Evolutionary conservation across 1,284 basidiomycete genomes (phyloP), one percentile per base, ranked within the genome.

Genomic region (Xanthoconium separans): DNA sequence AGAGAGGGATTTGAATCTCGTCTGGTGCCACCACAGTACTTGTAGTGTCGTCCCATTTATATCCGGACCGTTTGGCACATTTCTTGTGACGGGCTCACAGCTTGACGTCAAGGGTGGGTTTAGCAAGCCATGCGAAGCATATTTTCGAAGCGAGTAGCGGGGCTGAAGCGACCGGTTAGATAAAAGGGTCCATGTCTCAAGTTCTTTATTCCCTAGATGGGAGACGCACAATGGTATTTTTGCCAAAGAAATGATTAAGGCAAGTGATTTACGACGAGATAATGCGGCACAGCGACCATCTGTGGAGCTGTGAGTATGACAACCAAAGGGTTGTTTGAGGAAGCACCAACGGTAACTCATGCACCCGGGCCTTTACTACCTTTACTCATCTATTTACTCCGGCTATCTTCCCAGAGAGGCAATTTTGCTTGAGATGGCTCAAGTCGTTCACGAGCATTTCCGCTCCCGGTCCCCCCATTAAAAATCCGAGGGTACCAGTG

Each of bases 31-130:
- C 39, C 24, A 11, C 29, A 5, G 18, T 16, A 37, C 24, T 24
- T 27, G 30, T 16, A 12, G 39, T 51, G 27, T 50, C 47, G 22
- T 27, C 42, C 20, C 27, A n/a, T 53, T 70, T 71, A 65, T 59
- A 71, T 70, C 56, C 47, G 43, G 40, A 24, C 50, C 33, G 49
- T 4, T 33, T 22, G 46, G 16, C 15, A 18, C 30, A 22, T 6
- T 54, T 50, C 56, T 63, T 52, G 43, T 18, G 41, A n/a, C n/a
- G n/a, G n/a, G 33, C 7, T 34, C 33, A 34, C 33, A 34, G 33
- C 33, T 43, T 70, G 65, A 68, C 65, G 66, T 71, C 68, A 70
- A 70, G 68, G 65, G 44, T 47, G 24, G 31, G 44, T 46, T 54
- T 55, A 54, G 51, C 33, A 44, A 41, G 20, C 15, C 7, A 39